phyloP scores from a whole-genome alignment of 2,329 filamentous ascomycete species.

The Claviceps arundinis region DNA sequence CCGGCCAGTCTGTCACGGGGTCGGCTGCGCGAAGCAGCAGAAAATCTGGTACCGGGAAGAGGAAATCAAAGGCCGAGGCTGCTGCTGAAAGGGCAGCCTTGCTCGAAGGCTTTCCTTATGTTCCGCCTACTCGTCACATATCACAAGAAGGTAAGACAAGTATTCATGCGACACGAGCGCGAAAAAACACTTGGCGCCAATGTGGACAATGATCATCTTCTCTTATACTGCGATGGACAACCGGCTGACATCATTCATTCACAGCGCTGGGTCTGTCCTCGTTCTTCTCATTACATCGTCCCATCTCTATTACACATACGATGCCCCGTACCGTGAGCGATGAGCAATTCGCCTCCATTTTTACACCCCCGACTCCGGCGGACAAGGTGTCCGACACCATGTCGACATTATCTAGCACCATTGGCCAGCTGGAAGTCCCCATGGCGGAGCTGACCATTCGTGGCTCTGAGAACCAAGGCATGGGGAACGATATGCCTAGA shows the following conservation, averaged over 20 bases:
- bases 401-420: constrained; percentile 48
- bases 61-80: constrained; percentile 46
- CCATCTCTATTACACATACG: constrained; percentile 75
- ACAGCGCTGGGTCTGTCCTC: constrained; percentile 75
- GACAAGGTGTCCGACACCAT: constrained; percentile 49
- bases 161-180: neutral
- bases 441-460: constrained; percentile 39
- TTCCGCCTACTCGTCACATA: constrained; percentile 63
- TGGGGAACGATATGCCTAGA: constrained; percentile 34
- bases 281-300: constrained; percentile 93
- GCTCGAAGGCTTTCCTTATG: constrained; percentile 51
- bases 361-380: constrained; percentile 42
- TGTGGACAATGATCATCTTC: neutral
- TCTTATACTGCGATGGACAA: neutral
- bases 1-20: constrained; percentile 35
- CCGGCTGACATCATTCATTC: neutral
- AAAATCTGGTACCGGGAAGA: constrained; percentile 36
- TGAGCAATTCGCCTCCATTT: constrained; percentile 75
- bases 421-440: constrained; percentile 45
- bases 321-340: constrained; percentile 61
- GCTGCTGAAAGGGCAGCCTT: constrained; percentile 29
- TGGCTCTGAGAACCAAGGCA: constrained; percentile 25
- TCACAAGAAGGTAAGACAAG: constrained; percentile 47
- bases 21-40: constrained; percentile 28
- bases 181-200: neutral